phyloP scores from a whole-genome alignment of 805 yeast genomes.

The Lachancea kluyveri region DNA sequence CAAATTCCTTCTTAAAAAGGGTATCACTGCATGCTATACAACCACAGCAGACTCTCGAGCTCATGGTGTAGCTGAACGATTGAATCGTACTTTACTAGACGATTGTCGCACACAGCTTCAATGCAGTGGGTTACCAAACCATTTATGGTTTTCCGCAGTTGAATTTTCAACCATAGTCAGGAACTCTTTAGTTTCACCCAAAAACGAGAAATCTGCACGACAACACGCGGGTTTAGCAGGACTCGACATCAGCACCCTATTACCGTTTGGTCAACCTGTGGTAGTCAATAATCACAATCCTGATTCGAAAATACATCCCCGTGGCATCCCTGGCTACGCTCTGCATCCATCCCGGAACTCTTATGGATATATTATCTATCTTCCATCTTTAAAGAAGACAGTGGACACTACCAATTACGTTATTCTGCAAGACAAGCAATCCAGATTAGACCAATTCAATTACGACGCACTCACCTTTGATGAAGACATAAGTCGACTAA shows the following conservation, averaged over 20 bases:
- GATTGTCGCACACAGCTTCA: constrained; percentile 11
- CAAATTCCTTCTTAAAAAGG: constrained; percentile 2
- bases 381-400: constrained; percentile 1
- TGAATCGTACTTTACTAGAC: constrained; percentile 9
- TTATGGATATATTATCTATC: constrained; percentile 3
- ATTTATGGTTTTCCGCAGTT: constrained; percentile 11
- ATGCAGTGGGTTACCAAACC: constrained; percentile 5
- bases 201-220: constrained; percentile 1
- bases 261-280: constrained; percentile 11
- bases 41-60: constrained; percentile 8
- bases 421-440: too few species aligned
- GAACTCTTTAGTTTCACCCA: constrained; percentile 1
- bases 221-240: neutral
- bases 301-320: constrained; percentile 1
- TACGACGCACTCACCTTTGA: too few species aligned
- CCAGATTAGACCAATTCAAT: too few species aligned
- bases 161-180: constrained; percentile 5
- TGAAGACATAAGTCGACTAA: too few species aligned
- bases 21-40: constrained; percentile 8
- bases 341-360: constrained; percentile 1
- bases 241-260: constrained; percentile 1
- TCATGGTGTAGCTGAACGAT: constrained; percentile 11
- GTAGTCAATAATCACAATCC: constrained; percentile 4
- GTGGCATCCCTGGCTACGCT: constrained; percentile 1
- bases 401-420: constrained; percentile 2